These are phyloP conservation scores for Babesia sp. DNA, from an alignment of 169 alveolate species.

Conservation along the genomic window DNA sequence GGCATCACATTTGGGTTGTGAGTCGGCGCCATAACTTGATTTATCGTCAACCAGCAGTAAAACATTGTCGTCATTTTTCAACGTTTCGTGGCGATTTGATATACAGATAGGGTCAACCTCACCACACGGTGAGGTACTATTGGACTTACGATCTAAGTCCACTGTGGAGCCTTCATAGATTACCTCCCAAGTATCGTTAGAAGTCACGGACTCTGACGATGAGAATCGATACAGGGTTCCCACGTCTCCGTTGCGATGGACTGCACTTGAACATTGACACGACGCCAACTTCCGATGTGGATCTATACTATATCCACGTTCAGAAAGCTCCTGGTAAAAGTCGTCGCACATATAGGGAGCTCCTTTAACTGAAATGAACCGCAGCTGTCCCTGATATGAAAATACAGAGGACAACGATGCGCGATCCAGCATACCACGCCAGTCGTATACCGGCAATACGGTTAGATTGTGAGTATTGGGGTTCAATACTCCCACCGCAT, in stretches of 20 bases:
- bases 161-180: neutral
- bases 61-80: too few species aligned
- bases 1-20: too few species aligned
- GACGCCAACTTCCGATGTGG: neutral
- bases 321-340: neutral
- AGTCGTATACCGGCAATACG: constrained; percentile 34
- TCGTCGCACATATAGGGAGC: constrained; percentile 11
- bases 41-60: too few species aligned
- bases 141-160: too few species aligned
- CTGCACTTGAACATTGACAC: neutral
- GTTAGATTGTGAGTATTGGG: constrained; percentile 21
- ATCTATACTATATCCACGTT: neutral
- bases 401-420: neutral
- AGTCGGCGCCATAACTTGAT: too few species aligned
- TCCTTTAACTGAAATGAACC: constrained; percentile 8
- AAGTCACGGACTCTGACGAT: neutral
- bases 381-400: neutral
- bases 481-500: constrained; percentile 13
- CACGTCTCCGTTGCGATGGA: neutral
- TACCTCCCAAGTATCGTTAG: neutral
- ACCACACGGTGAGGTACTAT: too few species aligned
- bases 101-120: too few species aligned
- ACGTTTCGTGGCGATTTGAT: too few species aligned
- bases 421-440: constrained; percentile 27
- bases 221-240: neutral